Evolutionary conservation across 192 early-diverging fungal species (phyloP).

Genomic region (Coemansia pectinata): DNA sequence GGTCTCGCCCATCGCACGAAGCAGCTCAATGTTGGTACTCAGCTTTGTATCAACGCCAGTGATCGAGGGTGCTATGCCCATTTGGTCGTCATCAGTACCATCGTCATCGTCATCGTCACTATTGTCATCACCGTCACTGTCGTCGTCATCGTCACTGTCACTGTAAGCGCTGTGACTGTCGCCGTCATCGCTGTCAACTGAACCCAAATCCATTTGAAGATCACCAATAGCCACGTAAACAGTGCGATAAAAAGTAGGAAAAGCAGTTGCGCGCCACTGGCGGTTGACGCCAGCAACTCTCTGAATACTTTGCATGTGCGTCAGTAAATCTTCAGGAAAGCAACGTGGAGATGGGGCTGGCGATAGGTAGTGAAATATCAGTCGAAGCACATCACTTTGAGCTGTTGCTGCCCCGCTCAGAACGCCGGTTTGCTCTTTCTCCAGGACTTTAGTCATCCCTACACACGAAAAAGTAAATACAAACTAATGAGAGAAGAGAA

Average conservation of each 20-base stretch:
- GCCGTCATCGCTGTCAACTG: too few relatives aligned
- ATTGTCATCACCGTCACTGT: too few relatives aligned
- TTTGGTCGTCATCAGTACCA: not conserved
- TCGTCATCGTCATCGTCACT: too few relatives aligned
- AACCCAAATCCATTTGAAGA: too few relatives aligned
- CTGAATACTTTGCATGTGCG: not conserved
- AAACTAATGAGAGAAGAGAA: too few relatives aligned
- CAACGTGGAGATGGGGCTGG: not conserved
- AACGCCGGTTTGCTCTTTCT: too few relatives aligned
- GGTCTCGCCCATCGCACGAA: not conserved
- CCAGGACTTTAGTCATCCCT: too few relatives aligned
- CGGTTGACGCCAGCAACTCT: conserved; percentile 2
- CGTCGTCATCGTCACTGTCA: too few relatives aligned
- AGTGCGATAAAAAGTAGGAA: conserved; percentile 7
- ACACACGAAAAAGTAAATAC: too few relatives aligned
- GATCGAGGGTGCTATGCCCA: not conserved
- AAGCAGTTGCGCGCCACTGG: conserved; percentile 9
- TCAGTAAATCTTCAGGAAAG: not conserved
- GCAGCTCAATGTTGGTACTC: not conserved
- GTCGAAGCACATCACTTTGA: not conserved
- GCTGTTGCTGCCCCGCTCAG: too few relatives aligned
- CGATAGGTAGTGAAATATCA: not conserved
- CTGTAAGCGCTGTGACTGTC: too few relatives aligned
- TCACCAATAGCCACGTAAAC: not conserved
- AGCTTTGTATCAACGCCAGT: not conserved